phyloP scores from a whole-genome alignment of 257 asterid species.

The Vinca minor region DNA sequence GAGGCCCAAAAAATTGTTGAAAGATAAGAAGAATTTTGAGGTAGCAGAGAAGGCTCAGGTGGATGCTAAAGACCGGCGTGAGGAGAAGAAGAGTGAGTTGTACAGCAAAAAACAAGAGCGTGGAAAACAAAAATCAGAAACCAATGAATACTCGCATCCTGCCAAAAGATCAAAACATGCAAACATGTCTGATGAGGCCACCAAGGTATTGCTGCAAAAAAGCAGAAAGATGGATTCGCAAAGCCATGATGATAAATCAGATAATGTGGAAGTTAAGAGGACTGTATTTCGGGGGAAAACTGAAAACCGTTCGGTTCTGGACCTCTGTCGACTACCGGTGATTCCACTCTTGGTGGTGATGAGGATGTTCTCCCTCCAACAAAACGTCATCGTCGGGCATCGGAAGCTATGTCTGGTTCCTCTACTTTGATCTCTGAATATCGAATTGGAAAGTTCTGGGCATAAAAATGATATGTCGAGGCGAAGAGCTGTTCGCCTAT shows the following conservation, averaged over 20 bases:
- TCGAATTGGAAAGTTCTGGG: conserved; percentile 29
- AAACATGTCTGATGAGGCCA: conserved; percentile 35
- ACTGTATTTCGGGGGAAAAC: conserved; percentile 28
- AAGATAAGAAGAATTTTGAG: conserved; percentile 32
- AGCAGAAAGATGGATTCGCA: conserved; percentile 29
- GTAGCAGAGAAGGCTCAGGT: conserved; percentile 19
- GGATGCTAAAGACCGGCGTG: conserved; percentile 27
- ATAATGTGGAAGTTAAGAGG: conserved; percentile 25
- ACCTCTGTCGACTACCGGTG: conserved; percentile 29
- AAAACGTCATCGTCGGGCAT: conserved; percentile 55
- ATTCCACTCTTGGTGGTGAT: conserved; percentile 38
- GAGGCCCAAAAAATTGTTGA: conserved; percentile 28
- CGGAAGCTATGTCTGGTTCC: conserved; percentile 29
- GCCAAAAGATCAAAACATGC: conserved; percentile 36
- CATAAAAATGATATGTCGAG: conserved; percentile 28
- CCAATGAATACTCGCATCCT: conserved; percentile 26
- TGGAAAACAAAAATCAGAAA: conserved; percentile 29
- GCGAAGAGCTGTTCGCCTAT: conserved; percentile 88
- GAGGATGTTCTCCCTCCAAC: conserved; percentile 68
- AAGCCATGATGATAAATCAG: conserved; percentile 27
- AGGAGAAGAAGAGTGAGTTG: conserved; percentile 24
- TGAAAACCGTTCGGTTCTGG: conserved; percentile 24
- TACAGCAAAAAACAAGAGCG: conserved; percentile 44
- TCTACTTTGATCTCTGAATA: conserved; percentile 30
- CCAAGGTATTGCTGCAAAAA: conserved; percentile 20